A percentile compares a stretch with the other conserved stretches of the same genome.
Evolutionary conservation across 2,329 filamentous ascomycete genomes (phyloP).

Genomic region (Ophiocordyceps unilateralis): DNA sequence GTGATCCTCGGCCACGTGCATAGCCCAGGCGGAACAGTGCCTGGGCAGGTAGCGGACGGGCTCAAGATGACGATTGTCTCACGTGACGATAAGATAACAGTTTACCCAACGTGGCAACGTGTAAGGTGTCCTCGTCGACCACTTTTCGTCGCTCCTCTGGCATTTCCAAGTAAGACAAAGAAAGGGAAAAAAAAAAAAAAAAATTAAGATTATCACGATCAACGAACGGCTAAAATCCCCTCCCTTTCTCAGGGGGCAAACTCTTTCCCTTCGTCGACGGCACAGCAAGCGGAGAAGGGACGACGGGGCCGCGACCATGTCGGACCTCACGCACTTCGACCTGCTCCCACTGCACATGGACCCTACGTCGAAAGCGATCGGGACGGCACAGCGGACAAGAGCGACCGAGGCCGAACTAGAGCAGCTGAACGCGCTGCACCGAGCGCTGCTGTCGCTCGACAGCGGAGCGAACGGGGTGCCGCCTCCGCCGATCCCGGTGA

Average conservation of each 20-base stretch:
- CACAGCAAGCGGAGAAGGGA: neutral
- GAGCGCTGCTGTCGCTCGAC: constrained; percentile 40
- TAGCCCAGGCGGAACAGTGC: too few relatives aligned
- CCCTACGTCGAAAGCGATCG: constrained; percentile 60
- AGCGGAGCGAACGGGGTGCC: constrained; percentile 48
- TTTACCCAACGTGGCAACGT: constrained; percentile 1
- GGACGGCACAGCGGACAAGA: constrained; percentile 24
- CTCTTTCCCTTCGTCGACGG: neutral
- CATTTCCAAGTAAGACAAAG: too few relatives aligned
- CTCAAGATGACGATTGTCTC: constrained; percentile 6
- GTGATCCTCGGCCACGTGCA: too few relatives aligned
- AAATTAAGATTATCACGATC: too few relatives aligned
- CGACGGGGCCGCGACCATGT: constrained; percentile 20
- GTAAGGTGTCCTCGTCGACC: constrained; percentile 13
- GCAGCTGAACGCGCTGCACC: constrained; percentile 65
- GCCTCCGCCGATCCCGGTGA: constrained; percentile 75
- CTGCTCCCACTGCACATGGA: constrained; percentile 70
- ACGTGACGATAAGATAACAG: constrained; percentile 21
- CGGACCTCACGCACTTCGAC: constrained; percentile 57
- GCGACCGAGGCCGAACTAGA: constrained; percentile 47
- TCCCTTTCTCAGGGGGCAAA: neutral
- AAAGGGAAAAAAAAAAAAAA: too few relatives aligned
- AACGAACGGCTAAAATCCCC: too few relatives aligned
- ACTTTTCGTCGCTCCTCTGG: neutral
- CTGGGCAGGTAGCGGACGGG: too few relatives aligned